Evolutionary conservation across 306 rosid genomes (phyloP).

Genomic region (Prunus padus): DNA sequence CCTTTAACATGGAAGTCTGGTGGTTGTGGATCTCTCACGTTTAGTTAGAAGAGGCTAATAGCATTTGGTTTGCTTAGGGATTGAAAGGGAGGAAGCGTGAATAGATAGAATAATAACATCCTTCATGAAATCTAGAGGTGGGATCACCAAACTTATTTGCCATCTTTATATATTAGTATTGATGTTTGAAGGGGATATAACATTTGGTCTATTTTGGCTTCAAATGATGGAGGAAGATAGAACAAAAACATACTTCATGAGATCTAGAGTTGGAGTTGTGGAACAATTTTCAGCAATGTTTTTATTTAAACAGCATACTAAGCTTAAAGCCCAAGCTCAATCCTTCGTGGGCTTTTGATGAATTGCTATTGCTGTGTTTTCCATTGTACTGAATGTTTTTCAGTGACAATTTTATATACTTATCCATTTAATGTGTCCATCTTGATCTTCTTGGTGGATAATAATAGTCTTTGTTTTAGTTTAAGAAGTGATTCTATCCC

Average conservation of each 20-base stretch:
- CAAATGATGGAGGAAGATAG: neutral
- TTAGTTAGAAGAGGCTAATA: neutral
- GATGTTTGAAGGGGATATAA: neutral
- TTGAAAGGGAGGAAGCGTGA: neutral
- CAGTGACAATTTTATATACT: neutral
- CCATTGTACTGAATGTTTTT: neutral
- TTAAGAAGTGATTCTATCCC: conserved; percentile 3
- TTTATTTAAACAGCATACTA: neutral
- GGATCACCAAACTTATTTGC: neutral
- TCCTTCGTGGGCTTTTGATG: neutral
- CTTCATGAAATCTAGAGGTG: no score
- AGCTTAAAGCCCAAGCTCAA: neutral
- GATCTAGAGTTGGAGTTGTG: neutral
- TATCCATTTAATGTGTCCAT: neutral
- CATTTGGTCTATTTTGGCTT: neutral
- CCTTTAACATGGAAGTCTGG: neutral
- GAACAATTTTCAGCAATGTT: neutral
- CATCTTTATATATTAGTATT: neutral
- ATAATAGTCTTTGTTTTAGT: neutral
- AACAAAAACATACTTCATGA: neutral
- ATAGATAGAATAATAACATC: neutral
- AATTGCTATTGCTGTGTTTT: neutral
- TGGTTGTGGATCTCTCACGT: neutral
- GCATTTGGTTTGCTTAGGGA: neutral
- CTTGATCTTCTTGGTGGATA: neutral